These are phyloP conservation scores for Ceriops tagal DNA, from an alignment of 345 rosid species.

Conservation along the genomic window DNA sequence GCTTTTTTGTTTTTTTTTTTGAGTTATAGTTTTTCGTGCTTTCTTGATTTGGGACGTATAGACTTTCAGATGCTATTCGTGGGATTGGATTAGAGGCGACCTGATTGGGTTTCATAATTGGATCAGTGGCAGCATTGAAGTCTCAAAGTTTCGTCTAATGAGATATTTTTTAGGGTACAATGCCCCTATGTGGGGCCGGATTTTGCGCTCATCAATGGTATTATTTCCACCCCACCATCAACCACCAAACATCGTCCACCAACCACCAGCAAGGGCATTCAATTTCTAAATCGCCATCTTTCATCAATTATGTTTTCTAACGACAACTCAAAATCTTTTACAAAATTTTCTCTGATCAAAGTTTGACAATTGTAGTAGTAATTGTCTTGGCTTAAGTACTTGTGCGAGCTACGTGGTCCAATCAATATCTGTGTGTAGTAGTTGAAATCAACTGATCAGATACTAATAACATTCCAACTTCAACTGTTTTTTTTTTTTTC, in stretches of 20 bases:
- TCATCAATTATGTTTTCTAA: slow-evolving; percentile 89
- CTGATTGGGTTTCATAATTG: no score
- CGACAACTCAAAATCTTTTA: slow-evolving; percentile 84
- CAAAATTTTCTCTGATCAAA: slow-evolving; percentile 66
- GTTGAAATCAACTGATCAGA: slow-evolving; percentile 88
- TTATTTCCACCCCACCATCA: slow-evolving; percentile 72
- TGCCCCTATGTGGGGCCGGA: slow-evolving; percentile 71
- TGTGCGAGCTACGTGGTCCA: slow-evolving; percentile 12
- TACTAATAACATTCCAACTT: slow-evolving; percentile 56
- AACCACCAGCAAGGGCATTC: slow-evolving; percentile 94
- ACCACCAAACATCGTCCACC: slow-evolving; percentile 56
- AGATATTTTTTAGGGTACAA: slow-evolving; percentile 24
- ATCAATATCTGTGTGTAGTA: slow-evolving; percentile 39
- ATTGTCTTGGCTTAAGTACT: not conserved
- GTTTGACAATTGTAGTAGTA: not conserved
- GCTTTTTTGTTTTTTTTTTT: no score
- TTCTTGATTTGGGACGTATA: no score
- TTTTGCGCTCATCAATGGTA: slow-evolving; percentile 88
- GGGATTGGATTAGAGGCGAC: no score
- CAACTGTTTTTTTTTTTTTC: slow-evolving; percentile 21
- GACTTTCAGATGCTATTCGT: no score
- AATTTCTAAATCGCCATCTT: slow-evolving; percentile 91
- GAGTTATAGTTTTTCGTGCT: no score
- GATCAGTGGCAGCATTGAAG: no score
- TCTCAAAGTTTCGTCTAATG: not conserved